Conservation (phyloP, 169 alveolate species). For the Plasmodium gonderi region DNA sequence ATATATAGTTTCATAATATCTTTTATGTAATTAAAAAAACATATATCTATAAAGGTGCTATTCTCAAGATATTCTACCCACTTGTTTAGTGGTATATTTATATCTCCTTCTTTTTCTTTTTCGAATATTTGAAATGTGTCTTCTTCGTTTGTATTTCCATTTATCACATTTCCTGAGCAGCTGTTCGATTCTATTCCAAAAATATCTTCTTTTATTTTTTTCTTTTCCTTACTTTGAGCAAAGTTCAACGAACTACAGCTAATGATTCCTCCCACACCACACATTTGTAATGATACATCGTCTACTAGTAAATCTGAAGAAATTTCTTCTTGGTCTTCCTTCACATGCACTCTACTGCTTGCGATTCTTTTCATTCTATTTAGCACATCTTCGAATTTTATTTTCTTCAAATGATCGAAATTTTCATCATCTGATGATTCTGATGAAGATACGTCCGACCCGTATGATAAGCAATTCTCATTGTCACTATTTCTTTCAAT, state of each 20-base stretch:
- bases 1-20: constrained; percentile 50
- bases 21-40: constrained; percentile 43
- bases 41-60: constrained; percentile 32
- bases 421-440: constrained; percentile 6
- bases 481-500: neutral
- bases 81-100: constrained; percentile 6
- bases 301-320: neutral
- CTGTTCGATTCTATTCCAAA: neutral
- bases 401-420: constrained; percentile 19
- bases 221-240: neutral
- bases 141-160: neutral
- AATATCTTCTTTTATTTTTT: neutral
- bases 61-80: constrained; percentile 57
- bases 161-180: neutral
- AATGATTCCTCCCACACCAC: neutral
- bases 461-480: constrained; percentile 25
- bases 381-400: constrained; percentile 54
- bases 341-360: constrained; percentile 1
- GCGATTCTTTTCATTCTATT: constrained; percentile 59
- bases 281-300: neutral
- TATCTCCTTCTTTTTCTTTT: constrained; percentile 50
- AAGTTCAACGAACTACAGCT: neutral
- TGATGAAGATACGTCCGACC: constrained; percentile 6
- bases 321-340: neutral
- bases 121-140: constrained; percentile 28